Percentiles rank a stretch among this genome's conserved stretches.
Evolutionary conservation across 257 asterid species (phyloP).

Genomic region (Scutellaria barbata): DNA sequence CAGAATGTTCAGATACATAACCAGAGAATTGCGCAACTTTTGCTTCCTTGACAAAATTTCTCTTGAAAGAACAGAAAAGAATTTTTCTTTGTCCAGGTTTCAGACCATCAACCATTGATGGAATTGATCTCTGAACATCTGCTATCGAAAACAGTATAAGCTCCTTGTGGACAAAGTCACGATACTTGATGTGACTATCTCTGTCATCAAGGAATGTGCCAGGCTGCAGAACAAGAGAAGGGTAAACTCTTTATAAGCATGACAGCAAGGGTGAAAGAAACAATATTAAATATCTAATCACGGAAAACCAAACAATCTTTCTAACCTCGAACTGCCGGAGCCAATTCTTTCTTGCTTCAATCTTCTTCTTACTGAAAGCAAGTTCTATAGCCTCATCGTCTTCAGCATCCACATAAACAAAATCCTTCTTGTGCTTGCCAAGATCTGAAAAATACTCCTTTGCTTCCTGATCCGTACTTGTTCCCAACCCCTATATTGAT

Average conservation of each 20-base stretch:
- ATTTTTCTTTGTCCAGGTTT: conserved; percentile 99
- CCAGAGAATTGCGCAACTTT: conserved; percentile 96
- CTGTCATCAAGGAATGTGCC: conserved; percentile 86
- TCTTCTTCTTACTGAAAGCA: conserved; percentile 97
- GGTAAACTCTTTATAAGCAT: background rate
- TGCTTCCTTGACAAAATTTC: conserved; percentile 82
- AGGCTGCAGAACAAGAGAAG: conserved; percentile 59
- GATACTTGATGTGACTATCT: conserved; percentile 68
- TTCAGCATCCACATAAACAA: conserved; percentile 73
- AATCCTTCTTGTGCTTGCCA: conserved; percentile 85
- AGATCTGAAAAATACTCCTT: conserved; percentile 88
- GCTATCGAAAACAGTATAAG: conserved; percentile 92
- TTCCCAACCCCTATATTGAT: conserved; percentile 91
- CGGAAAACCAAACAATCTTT: background rate
- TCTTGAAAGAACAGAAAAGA: conserved; percentile 88
- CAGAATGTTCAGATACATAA: conserved; percentile 97
- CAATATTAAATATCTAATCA: background rate
- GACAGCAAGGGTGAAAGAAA: background rate
- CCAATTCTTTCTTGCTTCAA: conserved; percentile 96
- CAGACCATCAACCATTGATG: conserved; percentile 97
- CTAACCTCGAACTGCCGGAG: conserved; percentile 91
- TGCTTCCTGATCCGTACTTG: conserved; percentile 89
- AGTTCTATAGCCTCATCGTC: conserved; percentile 98
- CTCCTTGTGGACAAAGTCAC: conserved; percentile 94
- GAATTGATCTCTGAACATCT: conserved; percentile 96